Evolutionary conservation across 164 flowering plant genomes (phyloP), one percentile per base, ranked within the genome.

Genomic region (Magnolia sinica): DNA sequence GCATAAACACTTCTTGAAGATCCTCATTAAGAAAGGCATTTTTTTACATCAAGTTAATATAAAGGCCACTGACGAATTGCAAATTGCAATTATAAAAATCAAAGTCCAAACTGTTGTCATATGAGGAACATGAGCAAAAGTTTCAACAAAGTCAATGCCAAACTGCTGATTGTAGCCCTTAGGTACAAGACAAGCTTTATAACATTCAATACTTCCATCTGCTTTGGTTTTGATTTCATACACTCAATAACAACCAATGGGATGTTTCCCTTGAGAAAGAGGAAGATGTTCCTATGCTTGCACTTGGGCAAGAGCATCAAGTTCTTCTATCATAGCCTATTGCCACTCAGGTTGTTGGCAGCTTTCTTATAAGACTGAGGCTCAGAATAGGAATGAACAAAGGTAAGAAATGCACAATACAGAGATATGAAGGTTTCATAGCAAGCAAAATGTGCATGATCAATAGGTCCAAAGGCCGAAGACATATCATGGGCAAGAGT

Each of bases 181-280:
- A 8, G 51, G 52, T 13, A 70, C 73, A 11, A 70, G 20, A 7
- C 52, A 0, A 23, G 73, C 50, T 49, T 27, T 70, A 0, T 45
- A 70, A 27, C 55, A 4, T 70, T 37, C 73, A 49, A 70, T 70
- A 8, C n/a, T 20, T 11, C 73, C 73, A 70, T 70, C 73, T 49
- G 22, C 73, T 37, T 27, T 27, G 45, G 50, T 37, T 45, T 70
- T 70, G 52, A 70, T 70, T 70, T 70, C 31, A 45, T 11, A 70
- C 22, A 70, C 2, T n/a, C 13, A 70, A 14, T 20, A 2, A 31
- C 73, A 70, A 49, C 58, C 51, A 29, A 70, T 45, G 18, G 45
- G 6, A 37, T 37, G 45, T 37, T 37, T 37, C 7, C 45, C 45
- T 37, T 37, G 7, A 37, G 7, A 5, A 37, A 37, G 45, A 37